These are phyloP conservation scores for Pestalotiopsis sp. DNA, from an alignment of 2,329 filamentous ascomycete species.

Conservation along the genomic window DNA sequence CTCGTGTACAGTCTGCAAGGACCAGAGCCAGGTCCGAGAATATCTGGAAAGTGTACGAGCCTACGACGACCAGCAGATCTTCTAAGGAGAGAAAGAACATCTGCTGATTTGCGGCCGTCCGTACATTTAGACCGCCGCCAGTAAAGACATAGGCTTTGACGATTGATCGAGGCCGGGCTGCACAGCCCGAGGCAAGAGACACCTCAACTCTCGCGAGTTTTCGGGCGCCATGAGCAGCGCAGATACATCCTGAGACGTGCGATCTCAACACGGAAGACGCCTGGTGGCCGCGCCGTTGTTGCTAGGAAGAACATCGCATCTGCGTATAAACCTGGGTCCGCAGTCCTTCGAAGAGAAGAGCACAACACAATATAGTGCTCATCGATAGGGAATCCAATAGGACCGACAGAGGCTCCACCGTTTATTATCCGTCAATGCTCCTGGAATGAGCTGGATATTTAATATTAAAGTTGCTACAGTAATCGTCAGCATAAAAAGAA, in stretches of 20 bases:
- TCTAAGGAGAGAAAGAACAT: conserved; percentile 19
- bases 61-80: conserved; percentile 47
- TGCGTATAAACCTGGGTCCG: too few species aligned
- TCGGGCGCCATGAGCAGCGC: too few species aligned
- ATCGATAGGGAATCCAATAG: not conserved
- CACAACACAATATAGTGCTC: not conserved
- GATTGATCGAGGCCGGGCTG: not conserved
- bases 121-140: not conserved
- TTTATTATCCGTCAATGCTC: conserved; percentile 4
- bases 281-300: too few species aligned
- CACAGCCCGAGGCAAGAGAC: too few species aligned
- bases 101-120: not conserved
- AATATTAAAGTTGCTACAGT: not conserved
- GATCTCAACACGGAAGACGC: too few species aligned
- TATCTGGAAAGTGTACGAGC: conserved; percentile 47
- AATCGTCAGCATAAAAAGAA: not conserved
- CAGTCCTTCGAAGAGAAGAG: too few species aligned
- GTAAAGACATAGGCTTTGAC: not conserved
- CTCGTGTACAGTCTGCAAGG: conserved; percentile 40
- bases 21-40: conserved; percentile 41
- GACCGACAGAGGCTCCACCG: too few species aligned
- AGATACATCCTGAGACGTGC: too few species aligned
- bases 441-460: not conserved
- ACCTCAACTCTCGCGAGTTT: too few species aligned
- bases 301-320: too few species aligned